phyloP scores from a whole-genome alignment of 2,329 filamentous ascomycete genomes.

The Drechslerella coelobrocha region DNA sequence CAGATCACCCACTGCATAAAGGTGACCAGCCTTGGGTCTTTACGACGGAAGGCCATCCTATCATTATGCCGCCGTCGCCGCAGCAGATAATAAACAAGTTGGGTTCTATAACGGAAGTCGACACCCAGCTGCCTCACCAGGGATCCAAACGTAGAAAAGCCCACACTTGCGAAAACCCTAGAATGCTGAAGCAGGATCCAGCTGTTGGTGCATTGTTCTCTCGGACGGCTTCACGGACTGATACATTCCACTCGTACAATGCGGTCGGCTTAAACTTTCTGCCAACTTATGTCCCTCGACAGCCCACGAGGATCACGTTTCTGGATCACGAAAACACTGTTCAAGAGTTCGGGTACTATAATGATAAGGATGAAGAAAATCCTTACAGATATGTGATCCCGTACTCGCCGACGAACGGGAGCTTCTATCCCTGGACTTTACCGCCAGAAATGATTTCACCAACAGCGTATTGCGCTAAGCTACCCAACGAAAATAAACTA shows the following conservation, averaged over 20 bases:
- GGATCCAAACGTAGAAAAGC: background rate
- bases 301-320: slow-evolving; percentile 58
- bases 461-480: slow-evolving; percentile 77
- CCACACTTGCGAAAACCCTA: slow-evolving; percentile 20
- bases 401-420: slow-evolving; percentile 76
- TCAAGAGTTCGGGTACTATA: slow-evolving; percentile 59
- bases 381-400: slow-evolving; percentile 65
- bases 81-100: slow-evolving; percentile 30
- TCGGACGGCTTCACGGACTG: slow-evolving; percentile 75
- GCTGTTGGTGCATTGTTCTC: slow-evolving; percentile 62
- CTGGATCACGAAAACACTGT: slow-evolving; percentile 54
- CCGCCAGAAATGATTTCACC: slow-evolving; percentile 75
- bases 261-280: slow-evolving; percentile 81
- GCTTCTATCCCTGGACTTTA: slow-evolving; percentile 91
- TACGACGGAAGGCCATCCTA: slow-evolving; percentile 91
- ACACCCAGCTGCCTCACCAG: slow-evolving; percentile 19
- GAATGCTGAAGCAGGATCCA: slow-evolving; percentile 21
- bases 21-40: slow-evolving; percentile 90
- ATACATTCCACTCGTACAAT: slow-evolving; percentile 87
- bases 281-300: slow-evolving; percentile 62
- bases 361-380: slow-evolving; percentile 61
- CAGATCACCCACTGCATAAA: slow-evolving; percentile 83
- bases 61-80: slow-evolving; percentile 72
- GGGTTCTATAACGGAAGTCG: slow-evolving; percentile 30
- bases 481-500: slow-evolving; percentile 74